Evolutionary conservation across 2,329 filamentous ascomycete species (phyloP).

Genomic region (Ilyonectria mors-panacis): DNA sequence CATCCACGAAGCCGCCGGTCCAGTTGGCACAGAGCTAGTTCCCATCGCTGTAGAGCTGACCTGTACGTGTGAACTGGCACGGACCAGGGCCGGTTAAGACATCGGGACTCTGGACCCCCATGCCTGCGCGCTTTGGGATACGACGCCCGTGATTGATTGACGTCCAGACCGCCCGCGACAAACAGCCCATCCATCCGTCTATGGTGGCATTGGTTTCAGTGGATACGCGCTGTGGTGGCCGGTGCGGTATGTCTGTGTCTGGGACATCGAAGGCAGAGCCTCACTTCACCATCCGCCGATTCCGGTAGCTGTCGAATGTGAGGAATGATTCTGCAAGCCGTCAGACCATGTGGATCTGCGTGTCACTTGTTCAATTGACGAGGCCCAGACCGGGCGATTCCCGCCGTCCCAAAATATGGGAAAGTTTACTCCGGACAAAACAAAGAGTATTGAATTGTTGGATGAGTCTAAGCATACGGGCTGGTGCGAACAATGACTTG

Average conservation of each 20-base stretch:
- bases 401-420: not conserved
- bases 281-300: not conserved
- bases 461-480: not conserved
- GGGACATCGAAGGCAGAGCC: constrained; percentile 23
- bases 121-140: constrained; percentile 15
- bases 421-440: no score
- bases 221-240: constrained; percentile 17
- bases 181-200: constrained; percentile 7
- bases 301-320: constrained; percentile 1
- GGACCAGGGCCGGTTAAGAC: constrained; percentile 30
- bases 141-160: constrained; percentile 9
- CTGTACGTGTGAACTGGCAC: constrained; percentile 32
- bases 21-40: constrained; percentile 14
- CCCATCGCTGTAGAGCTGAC: constrained; percentile 14
- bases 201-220: not conserved
- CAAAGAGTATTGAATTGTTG: not conserved
- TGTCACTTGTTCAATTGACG: not conserved
- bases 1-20: constrained; percentile 9
- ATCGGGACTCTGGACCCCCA: constrained; percentile 20
- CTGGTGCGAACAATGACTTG: no score
- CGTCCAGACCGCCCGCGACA: constrained; percentile 12
- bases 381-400: constrained; percentile 14
- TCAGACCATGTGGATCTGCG: not conserved
- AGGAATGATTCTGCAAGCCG: not conserved
- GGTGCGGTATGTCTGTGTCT: constrained; percentile 18